These are phyloP conservation scores for Phytophthora pistaciae DNA, from an alignment of 352 stramenopile species.

Conservation along the genomic window DNA sequence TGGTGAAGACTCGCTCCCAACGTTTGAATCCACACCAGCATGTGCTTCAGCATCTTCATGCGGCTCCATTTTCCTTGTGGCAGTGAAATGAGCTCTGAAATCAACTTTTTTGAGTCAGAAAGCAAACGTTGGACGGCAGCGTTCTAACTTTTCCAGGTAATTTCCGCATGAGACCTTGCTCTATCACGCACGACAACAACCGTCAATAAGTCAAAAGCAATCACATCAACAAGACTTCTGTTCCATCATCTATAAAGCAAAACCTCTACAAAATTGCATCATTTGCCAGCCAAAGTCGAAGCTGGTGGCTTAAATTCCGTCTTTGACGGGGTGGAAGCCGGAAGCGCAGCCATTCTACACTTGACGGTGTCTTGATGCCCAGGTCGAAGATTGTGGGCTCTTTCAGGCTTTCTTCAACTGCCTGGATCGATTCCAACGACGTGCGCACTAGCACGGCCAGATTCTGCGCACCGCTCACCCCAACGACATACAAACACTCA, in stretches of 20 bases:
- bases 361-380: constrained; percentile 42
- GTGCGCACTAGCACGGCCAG: constrained; percentile 59
- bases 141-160: neutral
- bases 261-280: constrained; percentile 24
- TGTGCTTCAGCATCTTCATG: neutral
- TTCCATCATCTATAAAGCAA: neutral
- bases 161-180: neutral
- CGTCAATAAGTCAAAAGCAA: neutral
- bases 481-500: constrained; percentile 67
- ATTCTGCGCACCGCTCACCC: constrained; percentile 41
- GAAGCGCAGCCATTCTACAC: constrained; percentile 68
- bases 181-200: neutral
- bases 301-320: constrained; percentile 65
- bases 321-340: constrained; percentile 61
- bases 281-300: constrained; percentile 64
- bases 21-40: neutral
- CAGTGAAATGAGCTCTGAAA: neutral
- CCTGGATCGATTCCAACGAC: constrained; percentile 58
- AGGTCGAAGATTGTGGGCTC: constrained; percentile 74
- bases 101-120: too few species aligned
- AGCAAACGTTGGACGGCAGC: too few species aligned
- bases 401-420: constrained; percentile 75
- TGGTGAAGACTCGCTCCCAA: constrained; percentile 6
- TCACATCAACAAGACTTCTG: neutral
- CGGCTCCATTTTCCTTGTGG: constrained; percentile 4